Percentiles rank a stretch among this genome's conserved stretches.
These are phyloP conservation scores for Mycothermus thermophilus DNA, from an alignment of 495 filamentous ascomycete species.

Conservation along the genomic window DNA sequence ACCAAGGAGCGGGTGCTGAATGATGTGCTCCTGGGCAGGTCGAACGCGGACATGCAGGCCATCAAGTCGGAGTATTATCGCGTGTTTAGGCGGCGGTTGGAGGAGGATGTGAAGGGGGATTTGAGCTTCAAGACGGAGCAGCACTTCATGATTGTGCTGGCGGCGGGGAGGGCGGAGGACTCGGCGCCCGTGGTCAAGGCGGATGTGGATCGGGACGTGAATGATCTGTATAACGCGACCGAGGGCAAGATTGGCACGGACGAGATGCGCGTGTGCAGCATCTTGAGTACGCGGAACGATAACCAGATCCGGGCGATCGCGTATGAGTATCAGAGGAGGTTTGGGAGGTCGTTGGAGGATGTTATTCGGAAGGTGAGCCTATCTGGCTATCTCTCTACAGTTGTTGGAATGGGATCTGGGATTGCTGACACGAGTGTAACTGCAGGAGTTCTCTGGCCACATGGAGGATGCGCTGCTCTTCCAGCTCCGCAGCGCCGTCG, in stretches of 20 bases:
- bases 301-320: conserved; percentile 70
- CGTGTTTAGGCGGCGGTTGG: conserved; percentile 44
- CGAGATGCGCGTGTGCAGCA: conserved; percentile 57
- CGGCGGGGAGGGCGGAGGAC: conserved; percentile 60
- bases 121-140: conserved; percentile 71
- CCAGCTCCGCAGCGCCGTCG: conserved; percentile 60
- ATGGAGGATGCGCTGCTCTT: conserved; percentile 77
- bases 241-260: conserved; percentile 59
- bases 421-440: conserved; percentile 2
- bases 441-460: conserved; percentile 70
- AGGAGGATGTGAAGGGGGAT: conserved; percentile 57
- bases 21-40: conserved; percentile 68
- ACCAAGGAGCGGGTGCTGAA: conserved; percentile 79
- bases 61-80: conserved; percentile 67
- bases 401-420: background rate
- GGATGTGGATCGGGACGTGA: conserved; percentile 55
- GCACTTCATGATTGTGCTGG: conserved; percentile 66
- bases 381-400: too few species aligned
- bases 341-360: conserved; percentile 49
- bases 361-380: conserved; percentile 48
- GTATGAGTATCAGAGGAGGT: conserved; percentile 52
- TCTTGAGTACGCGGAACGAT: conserved; percentile 59
- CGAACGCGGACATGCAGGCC: conserved; percentile 68
- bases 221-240: conserved; percentile 57
- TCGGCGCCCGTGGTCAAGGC: conserved; percentile 53